A percentile compares a stretch with the other conserved stretches of the same genome.
phyloP scores from a whole-genome alignment of 2,329 filamentous ascomycete species.

The Chrysosporium keratinophilum region DNA sequence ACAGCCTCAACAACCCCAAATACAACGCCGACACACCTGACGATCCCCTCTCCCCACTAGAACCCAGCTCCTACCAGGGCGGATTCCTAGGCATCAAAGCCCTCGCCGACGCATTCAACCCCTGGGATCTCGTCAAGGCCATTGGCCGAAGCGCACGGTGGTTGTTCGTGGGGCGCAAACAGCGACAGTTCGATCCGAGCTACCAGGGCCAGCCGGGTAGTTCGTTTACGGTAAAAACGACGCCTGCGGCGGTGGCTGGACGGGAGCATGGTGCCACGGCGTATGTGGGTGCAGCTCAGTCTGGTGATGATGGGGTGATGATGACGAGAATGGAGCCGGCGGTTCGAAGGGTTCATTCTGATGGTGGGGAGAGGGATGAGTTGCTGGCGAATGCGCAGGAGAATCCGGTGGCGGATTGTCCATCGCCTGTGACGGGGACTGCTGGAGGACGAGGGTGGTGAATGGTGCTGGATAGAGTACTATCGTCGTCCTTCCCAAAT shows the following conservation, averaged over 20 bases:
- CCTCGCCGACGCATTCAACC: conserved; percentile 61
- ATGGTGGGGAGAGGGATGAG: conserved; percentile 26
- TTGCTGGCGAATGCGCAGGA: conserved; percentile 33
- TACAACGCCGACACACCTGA: conserved; percentile 39
- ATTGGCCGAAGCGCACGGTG: conserved; percentile 67
- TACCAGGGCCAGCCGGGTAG: conserved; percentile 25
- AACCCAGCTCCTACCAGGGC: conserved; percentile 39
- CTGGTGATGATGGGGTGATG: conserved; percentile 1
- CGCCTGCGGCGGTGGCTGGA: not conserved
- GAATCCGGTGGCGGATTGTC: conserved; percentile 23
- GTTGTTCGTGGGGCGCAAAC: conserved; percentile 63
- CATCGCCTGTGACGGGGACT: conserved; percentile 6
- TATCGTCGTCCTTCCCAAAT: not conserved
- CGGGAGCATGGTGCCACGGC: conserved; percentile 6
- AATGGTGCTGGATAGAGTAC: not conserved
- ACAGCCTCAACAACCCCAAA: conserved; percentile 33
- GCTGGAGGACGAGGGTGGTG: not conserved
- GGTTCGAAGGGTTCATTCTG: not conserved
- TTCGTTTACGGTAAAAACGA: conserved; percentile 24
- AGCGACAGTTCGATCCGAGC: conserved; percentile 32
- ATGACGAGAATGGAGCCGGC: conserved; percentile 3
- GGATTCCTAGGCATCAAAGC: conserved; percentile 57
- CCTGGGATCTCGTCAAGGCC: conserved; percentile 74
- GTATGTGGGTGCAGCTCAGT: not conserved
- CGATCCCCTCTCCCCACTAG: conserved; percentile 26